phyloP scores from a whole-genome alignment of 78 protist species.

The Monosiga brevicollis region DNA sequence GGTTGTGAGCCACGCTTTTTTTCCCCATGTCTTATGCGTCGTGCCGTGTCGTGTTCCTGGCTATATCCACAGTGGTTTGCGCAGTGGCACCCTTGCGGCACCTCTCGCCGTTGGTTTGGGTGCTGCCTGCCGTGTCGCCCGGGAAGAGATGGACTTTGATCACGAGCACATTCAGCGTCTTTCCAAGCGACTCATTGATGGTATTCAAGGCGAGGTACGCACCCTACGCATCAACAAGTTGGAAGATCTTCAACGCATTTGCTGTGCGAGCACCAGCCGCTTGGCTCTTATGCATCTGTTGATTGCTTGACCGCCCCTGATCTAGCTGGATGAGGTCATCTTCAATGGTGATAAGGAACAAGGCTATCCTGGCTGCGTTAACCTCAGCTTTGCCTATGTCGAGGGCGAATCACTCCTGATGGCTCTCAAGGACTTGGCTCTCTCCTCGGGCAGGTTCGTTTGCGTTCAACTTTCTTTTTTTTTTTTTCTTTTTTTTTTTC shows the following conservation, averaged over 20 bases:
- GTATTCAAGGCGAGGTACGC: conserved; percentile 28
- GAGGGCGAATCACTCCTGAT: conserved; percentile 93
- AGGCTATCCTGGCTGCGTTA: conserved; percentile 81
- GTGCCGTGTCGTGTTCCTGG: too few species aligned
- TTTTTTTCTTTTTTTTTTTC: too few species aligned
- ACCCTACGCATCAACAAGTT: too few species aligned
- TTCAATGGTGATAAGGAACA: conserved; percentile 40
- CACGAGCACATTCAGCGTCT: conserved; percentile 45
- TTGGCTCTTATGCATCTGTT: too few species aligned
- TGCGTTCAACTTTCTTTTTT: too few species aligned
- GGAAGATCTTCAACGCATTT: too few species aligned
- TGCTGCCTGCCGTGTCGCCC: conserved; percentile 71
- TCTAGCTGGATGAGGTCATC: too few species aligned
- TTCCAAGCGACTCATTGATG: conserved; percentile 38
- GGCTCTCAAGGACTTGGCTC: conserved; percentile 85
- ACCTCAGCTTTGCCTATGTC: conserved; percentile 90
- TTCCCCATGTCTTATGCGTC: too few species aligned
- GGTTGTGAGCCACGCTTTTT: too few species aligned
- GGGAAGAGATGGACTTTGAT: conserved; percentile 75
- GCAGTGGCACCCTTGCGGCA: conserved; percentile 89
- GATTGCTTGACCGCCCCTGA: too few species aligned
- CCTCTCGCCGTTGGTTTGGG: conserved; percentile 87
- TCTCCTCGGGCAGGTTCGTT: conserved; percentile 61
- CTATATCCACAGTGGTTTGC: conserved; percentile 36
- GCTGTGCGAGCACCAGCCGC: too few species aligned